Conservation (phyloP, 2,329 filamentous ascomycete genomes). For the Fusarium compactum region DNA sequence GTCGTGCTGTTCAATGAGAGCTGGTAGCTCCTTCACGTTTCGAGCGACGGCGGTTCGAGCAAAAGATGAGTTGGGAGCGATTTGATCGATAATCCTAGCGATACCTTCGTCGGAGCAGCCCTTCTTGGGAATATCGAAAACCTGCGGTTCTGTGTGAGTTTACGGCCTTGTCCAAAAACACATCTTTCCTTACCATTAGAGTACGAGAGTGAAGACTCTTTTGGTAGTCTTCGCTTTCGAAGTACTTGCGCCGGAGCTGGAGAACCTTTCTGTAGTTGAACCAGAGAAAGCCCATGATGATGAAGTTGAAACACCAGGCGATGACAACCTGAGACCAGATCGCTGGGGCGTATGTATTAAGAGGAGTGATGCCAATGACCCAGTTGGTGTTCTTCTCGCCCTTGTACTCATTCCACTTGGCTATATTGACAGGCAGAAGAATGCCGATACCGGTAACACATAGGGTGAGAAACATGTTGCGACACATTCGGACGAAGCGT, state of each 20-base stretch:
- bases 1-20: conserved; percentile 86
- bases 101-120: conserved; percentile 88
- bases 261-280: conserved; percentile 85
- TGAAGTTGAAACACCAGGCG: conserved; percentile 76
- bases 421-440: conserved; percentile 83
- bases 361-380: conserved; percentile 72
- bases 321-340: conserved; percentile 72
- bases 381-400: conserved; percentile 51
- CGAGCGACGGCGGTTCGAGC: conserved; percentile 86
- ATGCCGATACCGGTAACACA: conserved; percentile 79
- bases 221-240: conserved; percentile 89
- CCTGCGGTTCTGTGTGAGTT: conserved; percentile 58
- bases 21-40: conserved; percentile 90
- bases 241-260: conserved; percentile 79
- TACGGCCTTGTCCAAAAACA: not conserved
- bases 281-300: conserved; percentile 87
- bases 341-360: conserved; percentile 62
- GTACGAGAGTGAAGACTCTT: conserved; percentile 83
- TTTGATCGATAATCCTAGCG: conserved; percentile 81
- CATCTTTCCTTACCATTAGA: conserved; percentile 66
- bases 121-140: conserved; percentile 86
- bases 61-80: conserved; percentile 82
- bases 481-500: conserved; percentile 88
- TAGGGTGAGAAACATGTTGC: conserved; percentile 85
- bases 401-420: conserved; percentile 51